These are phyloP conservation scores for Populus simonii DNA, from an alignment of 345 rosid species.

Conservation along the genomic window DNA sequence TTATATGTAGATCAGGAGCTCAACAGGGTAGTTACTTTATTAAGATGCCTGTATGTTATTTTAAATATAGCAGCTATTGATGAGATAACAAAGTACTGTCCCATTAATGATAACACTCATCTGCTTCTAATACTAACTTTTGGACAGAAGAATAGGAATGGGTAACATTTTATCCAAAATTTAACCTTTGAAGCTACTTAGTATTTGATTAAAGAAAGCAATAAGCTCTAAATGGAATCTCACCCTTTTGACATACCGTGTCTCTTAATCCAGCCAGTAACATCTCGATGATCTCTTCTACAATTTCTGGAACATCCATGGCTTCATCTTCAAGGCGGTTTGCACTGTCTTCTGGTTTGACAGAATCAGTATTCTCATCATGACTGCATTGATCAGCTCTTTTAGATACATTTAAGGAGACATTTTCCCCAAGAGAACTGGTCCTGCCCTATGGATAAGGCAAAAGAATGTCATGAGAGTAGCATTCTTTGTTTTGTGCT, in stretches of 20 bases:
- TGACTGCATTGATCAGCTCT: constrained; percentile 35
- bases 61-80: too few relatives aligned
- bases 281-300: constrained; percentile 91
- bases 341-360: constrained; percentile 34
- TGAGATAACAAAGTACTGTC: too few relatives aligned
- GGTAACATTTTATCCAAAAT: background rate
- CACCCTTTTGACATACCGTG: constrained; percentile 61
- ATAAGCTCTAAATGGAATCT: constrained; percentile 23
- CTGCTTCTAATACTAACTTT: constrained; percentile 7
- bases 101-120: background rate
- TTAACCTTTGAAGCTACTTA: constrained; percentile 4
- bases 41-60: too few relatives aligned
- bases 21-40: too few relatives aligned
- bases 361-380: constrained; percentile 14
- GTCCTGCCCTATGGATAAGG: constrained; percentile 52
- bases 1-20: too few relatives aligned
- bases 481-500: background rate
- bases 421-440: constrained; percentile 59
- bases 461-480: constrained; percentile 11
- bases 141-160: constrained; percentile 5
- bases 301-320: constrained; percentile 78
- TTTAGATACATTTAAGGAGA: constrained; percentile 39
- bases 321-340: constrained; percentile 55
- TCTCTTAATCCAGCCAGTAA: constrained; percentile 82
- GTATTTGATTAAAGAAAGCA: constrained; percentile 10